A percentile compares a stretch with the other conserved stretches of the same genome.
Evolutionary conservation across 2,329 filamentous ascomycete species (phyloP).

Genomic region (Cladobotryum protrusum): DNA sequence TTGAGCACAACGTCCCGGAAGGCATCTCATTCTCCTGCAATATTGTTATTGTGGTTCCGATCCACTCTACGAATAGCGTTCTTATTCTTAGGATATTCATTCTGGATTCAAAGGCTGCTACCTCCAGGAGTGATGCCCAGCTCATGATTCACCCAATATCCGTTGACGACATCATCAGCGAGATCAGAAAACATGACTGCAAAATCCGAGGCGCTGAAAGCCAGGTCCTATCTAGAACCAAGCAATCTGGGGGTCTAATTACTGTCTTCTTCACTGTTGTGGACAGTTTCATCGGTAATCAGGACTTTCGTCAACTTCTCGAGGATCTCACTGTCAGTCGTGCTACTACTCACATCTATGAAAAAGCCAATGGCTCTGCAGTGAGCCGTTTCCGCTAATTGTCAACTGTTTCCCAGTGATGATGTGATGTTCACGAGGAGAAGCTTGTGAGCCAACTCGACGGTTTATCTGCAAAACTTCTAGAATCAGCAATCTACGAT

Average conservation of each 20-base stretch:
- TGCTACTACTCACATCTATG: conserved; percentile 2
- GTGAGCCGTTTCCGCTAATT: conserved; percentile 3
- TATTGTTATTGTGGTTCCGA: background rate
- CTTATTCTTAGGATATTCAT: no score
- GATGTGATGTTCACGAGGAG: background rate
- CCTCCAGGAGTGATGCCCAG: no score
- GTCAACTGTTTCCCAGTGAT: conserved; percentile 8
- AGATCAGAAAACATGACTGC: no score
- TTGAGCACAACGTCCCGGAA: conserved; percentile 8
- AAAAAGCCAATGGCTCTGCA: conserved; percentile 1
- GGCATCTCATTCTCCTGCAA: background rate
- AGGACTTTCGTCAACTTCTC: conserved; percentile 8
- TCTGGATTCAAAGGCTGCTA: no score
- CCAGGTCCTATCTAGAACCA: no score
- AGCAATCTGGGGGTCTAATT: no score
- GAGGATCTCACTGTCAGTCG: conserved; percentile 2
- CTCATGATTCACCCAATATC: no score
- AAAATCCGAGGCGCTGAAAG: no score
- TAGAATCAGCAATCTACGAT: conserved; percentile 60
- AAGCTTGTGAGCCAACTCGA: conserved; percentile 8
- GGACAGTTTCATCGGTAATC: conserved; percentile 14
- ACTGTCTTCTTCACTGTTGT: conserved; percentile 15
- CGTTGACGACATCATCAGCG: no score
- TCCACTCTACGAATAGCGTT: no score
- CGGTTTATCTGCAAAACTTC: conserved; percentile 49